Evolutionary conservation across 257 asterid species (phyloP).

Genomic region (Plantago ovata): DNA sequence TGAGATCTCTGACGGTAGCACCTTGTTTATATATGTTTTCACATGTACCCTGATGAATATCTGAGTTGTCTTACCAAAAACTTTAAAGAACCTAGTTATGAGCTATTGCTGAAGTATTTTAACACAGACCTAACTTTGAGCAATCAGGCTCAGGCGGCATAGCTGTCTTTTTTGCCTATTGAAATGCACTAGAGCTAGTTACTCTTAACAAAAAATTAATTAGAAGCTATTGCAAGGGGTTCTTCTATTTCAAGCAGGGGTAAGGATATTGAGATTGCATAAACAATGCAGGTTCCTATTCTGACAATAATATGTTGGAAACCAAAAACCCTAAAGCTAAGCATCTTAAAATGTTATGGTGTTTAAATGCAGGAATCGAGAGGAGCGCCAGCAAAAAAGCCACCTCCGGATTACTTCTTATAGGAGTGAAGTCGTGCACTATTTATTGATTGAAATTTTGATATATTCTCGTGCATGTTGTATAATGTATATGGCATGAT

Average conservation of each 20-base stretch:
- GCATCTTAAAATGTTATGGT: conserved; percentile 3
- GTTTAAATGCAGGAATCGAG: conserved; percentile 71
- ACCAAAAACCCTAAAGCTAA: not conserved
- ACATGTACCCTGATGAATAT: no score
- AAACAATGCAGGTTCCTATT: no score
- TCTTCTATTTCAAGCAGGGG: no score
- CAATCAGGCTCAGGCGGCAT: not conserved
- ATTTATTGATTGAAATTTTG: conserved; percentile 9
- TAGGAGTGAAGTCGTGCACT: conserved; percentile 22
- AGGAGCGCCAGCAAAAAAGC: conserved; percentile 76
- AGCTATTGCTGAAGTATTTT: no score
- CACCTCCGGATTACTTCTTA: conserved; percentile 93
- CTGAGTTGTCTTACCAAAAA: no score
- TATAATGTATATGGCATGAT: conserved; percentile 5
- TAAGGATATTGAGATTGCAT: not conserved
- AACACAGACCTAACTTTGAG: no score
- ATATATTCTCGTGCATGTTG: conserved; percentile 16
- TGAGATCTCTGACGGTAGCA: no score
- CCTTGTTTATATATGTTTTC: no score
- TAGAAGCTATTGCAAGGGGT: no score
- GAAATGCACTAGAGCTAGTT: not conserved
- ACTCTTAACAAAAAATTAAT: no score
- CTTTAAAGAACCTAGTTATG: no score
- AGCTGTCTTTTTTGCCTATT: conserved; percentile 5
- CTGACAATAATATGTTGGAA: no score